Conservation (phyloP, 441 rosid species). For the Bruguiera hainesii region DNA sequence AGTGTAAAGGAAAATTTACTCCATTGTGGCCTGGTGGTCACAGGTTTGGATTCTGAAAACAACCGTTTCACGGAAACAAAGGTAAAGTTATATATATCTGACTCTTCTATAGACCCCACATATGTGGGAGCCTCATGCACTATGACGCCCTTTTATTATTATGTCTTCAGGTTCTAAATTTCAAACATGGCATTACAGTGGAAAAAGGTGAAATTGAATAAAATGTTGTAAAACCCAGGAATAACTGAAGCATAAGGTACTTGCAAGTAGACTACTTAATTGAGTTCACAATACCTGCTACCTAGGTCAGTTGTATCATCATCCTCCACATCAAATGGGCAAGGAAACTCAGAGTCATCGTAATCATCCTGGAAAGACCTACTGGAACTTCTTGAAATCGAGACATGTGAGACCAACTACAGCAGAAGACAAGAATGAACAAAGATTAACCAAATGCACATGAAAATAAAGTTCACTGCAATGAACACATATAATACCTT, state of each 20-base stretch:
- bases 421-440: slow-evolving; percentile 9
- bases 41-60: too few species aligned
- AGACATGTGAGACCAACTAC: slow-evolving; percentile 48
- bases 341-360: slow-evolving; percentile 69
- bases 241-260: neutral
- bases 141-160: too few species aligned
- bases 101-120: too few species aligned
- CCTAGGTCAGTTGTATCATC: slow-evolving; percentile 55
- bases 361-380: slow-evolving; percentile 70
- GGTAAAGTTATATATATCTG: too few species aligned
- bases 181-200: neutral
- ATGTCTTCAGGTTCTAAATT: too few species aligned
- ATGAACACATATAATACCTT: slow-evolving; percentile 51
- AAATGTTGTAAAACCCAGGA: neutral
- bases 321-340: slow-evolving; percentile 78
- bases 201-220: neutral
- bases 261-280: slow-evolving; percentile 3
- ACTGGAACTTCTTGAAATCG: slow-evolving; percentile 71
- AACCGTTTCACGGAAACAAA: too few species aligned
- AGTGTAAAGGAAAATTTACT: too few species aligned
- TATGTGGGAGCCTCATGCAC: too few species aligned
- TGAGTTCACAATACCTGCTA: slow-evolving; percentile 50
- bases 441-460: slow-evolving; percentile 6
- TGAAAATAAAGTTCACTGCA: slow-evolving; percentile 6
- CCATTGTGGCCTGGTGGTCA: too few species aligned